Conservation (phyloP, 306 rosid genomes). For the Pyrus communis region DNA sequence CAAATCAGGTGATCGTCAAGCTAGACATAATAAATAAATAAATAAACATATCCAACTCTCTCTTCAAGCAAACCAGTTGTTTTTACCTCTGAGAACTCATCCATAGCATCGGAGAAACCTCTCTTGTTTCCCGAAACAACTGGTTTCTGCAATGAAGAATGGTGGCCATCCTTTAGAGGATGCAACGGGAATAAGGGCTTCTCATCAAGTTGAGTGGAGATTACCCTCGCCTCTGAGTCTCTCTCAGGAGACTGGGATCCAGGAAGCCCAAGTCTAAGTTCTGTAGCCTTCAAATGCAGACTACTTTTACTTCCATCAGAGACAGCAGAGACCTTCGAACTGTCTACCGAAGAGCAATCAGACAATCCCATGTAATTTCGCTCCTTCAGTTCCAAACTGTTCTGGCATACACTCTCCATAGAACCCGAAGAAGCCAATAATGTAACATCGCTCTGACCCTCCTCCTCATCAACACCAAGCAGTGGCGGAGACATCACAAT, state of each 20-base stretch:
- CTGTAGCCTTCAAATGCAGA: conserved; percentile 74
- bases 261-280: conserved; percentile 79
- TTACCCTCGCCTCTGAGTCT: conserved; percentile 33
- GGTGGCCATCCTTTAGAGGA: conserved; percentile 43
- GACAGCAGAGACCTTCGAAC: conserved; percentile 40
- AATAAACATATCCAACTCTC: conserved; percentile 4
- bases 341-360: conserved; percentile 62
- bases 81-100: conserved; percentile 61
- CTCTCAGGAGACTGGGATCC: conserved; percentile 78
- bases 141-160: conserved; percentile 37
- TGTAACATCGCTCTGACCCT: conserved; percentile 53
- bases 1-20: conserved; percentile 7
- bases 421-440: conserved; percentile 52
- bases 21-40: not conserved
- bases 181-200: conserved; percentile 55
- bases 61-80: not conserved
- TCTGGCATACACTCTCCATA: conserved; percentile 34
- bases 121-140: conserved; percentile 68
- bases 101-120: conserved; percentile 78
- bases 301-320: conserved; percentile 39
- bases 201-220: conserved; percentile 55
- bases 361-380: conserved; percentile 78
- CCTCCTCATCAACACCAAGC: conserved; percentile 54
- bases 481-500: conserved; percentile 56
- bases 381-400: conserved; percentile 48